These are phyloP conservation scores for Phaseolus coccineus DNA, from an alignment of 331 rosid species.

Conservation along the genomic window DNA sequence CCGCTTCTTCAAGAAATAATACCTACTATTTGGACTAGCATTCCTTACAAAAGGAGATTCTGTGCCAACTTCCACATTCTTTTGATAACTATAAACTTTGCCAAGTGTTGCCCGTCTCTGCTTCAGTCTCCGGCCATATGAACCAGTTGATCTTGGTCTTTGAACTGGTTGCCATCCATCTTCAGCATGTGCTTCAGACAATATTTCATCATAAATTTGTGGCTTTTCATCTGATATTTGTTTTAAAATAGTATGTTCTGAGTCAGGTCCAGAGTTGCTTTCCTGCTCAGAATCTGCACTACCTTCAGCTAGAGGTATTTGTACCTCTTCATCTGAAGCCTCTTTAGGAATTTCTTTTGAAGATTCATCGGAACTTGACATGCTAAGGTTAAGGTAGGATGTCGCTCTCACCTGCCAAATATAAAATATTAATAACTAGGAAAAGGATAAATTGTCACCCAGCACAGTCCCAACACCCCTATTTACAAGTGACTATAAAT, in stretches of 20 bases:
- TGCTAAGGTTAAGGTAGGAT: slow-evolving; percentile 59
- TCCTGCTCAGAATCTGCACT: slow-evolving; percentile 64
- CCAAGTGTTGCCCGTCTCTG: slow-evolving; percentile 87
- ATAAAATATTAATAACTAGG: slow-evolving; percentile 14
- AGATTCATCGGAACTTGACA: slow-evolving; percentile 71
- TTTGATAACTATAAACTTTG: slow-evolving; percentile 80
- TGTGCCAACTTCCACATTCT: slow-evolving; percentile 63
- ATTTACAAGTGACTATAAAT: too few species aligned
- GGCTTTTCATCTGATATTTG: slow-evolving; percentile 60
- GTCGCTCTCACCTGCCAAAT: slow-evolving; percentile 71
- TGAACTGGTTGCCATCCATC: slow-evolving; percentile 99
- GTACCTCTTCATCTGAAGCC: slow-evolving; percentile 74
- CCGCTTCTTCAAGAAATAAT: slow-evolving; percentile 81
- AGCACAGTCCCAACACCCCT: too few species aligned
- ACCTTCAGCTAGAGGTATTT: slow-evolving; percentile 50
- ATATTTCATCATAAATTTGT: slow-evolving; percentile 47
- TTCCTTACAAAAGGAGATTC: slow-evolving; percentile 62
- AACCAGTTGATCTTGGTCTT: slow-evolving; percentile 90
- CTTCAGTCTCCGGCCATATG: slow-evolving; percentile 73
- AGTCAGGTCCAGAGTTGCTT: slow-evolving; percentile 57
- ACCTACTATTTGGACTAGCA: slow-evolving; percentile 62
- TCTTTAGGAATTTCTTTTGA: slow-evolving; percentile 77
- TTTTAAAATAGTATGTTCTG: slow-evolving; percentile 56
- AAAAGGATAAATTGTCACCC: too few species aligned
- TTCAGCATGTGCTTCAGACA: slow-evolving; percentile 73